Evolutionary conservation across 192 early-diverging fungal species (phyloP).

Genomic region (Backusella circina): DNA sequence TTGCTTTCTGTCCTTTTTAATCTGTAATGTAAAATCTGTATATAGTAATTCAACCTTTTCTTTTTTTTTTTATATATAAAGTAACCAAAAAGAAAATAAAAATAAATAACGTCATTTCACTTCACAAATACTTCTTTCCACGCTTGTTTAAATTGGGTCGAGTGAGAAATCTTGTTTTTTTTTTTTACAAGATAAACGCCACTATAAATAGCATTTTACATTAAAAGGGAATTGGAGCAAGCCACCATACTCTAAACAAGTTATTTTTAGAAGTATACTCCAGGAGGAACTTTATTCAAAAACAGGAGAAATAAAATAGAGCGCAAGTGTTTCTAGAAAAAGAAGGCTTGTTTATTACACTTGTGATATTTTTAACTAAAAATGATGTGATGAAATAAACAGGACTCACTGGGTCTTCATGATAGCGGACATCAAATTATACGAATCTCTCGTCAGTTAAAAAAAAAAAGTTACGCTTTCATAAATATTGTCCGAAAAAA

Average conservation of each 20-base stretch:
- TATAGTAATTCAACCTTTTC: background rate
- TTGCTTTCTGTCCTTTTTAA: slow-evolving; percentile 1
- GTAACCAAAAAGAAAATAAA: background rate
- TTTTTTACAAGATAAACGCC: background rate
- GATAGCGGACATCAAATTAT: background rate
- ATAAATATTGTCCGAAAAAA: background rate
- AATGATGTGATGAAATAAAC: background rate
- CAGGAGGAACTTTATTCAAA: background rate
- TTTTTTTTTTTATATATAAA: background rate
- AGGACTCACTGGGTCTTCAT: background rate
- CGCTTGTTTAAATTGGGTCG: background rate
- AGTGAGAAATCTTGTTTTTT: background rate
- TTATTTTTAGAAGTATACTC: background rate
- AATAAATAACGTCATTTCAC: slow-evolving; percentile 1
- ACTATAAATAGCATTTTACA: background rate
- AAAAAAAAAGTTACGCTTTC: background rate
- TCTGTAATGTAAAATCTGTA: background rate
- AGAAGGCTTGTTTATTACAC: background rate
- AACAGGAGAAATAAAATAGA: background rate
- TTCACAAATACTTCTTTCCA: background rate
- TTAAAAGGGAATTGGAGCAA: background rate
- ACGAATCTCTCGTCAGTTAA: background rate
- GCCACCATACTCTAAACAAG: background rate
- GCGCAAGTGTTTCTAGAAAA: background rate
- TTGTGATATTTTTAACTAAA: background rate